These are phyloP conservation scores for Plasmodium cynomolgi DNA, from an alignment of 169 alveolate species.

Conservation along the genomic window DNA sequence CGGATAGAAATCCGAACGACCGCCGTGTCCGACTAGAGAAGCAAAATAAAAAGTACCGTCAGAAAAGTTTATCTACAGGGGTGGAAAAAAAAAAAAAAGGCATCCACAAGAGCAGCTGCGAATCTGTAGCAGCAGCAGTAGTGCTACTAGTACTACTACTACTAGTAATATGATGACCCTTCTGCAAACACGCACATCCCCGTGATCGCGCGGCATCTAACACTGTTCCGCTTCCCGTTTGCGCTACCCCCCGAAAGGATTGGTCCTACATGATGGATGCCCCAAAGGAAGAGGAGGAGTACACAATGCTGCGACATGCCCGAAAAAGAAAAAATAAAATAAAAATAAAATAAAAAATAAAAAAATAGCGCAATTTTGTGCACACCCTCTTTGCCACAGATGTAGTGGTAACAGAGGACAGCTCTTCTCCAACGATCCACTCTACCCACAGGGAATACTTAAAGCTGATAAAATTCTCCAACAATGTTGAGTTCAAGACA, in stretches of 20 bases:
- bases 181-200: neutral
- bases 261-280: neutral
- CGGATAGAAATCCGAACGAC: neutral
- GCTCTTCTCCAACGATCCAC: neutral
- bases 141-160: too few species aligned
- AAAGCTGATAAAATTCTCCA: slow-evolving; percentile 33
- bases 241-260: neutral
- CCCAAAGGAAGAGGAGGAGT: slow-evolving; percentile 24
- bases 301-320: neutral
- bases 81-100: neutral
- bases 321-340: neutral
- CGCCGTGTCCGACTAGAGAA: neutral
- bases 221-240: neutral
- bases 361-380: neutral
- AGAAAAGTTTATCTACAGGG: neutral
- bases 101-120: neutral
- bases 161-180: neutral
- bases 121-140: neutral
- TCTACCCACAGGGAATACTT: neutral
- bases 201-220: neutral
- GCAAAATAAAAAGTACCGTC: neutral
- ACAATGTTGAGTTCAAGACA: slow-evolving; percentile 45
- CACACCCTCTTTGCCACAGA: neutral
- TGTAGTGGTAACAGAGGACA: neutral
- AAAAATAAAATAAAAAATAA: neutral